phyloP scores from a whole-genome alignment of 2,329 filamentous ascomycete species.

The Hymenoscyphus salicellus region DNA sequence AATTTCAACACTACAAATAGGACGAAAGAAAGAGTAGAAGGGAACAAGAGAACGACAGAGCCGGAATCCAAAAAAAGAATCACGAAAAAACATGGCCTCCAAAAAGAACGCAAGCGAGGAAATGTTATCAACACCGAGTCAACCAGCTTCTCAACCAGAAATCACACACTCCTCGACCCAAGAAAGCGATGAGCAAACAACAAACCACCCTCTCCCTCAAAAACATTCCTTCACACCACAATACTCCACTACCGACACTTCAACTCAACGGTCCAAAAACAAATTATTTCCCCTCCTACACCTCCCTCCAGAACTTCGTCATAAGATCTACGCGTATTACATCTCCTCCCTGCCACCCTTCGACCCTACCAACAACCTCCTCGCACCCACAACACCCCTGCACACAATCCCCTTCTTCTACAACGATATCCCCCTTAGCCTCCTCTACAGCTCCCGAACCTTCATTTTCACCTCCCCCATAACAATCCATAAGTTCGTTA shows the following conservation, averaged over 20 bases:
- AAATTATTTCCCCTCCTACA: background rate
- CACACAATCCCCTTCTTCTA: slow-evolving; percentile 1
- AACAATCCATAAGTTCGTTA: background rate
- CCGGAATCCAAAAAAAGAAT: background rate
- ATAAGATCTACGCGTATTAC: slow-evolving; percentile 15
- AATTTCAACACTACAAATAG: background rate
- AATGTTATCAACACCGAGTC: too few species aligned
- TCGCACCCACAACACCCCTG: background rate
- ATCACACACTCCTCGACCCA: background rate
- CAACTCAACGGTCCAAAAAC: background rate
- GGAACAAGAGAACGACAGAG: too few species aligned
- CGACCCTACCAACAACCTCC: background rate
- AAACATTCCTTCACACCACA: background rate
- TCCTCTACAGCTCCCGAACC: background rate
- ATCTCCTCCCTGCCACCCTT: slow-evolving; percentile 7
- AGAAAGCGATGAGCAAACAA: background rate
- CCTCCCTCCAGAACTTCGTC: slow-evolving; percentile 7
- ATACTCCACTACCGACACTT: background rate
- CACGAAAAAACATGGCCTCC: background rate
- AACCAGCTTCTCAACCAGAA: background rate
- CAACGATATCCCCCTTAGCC: background rate
- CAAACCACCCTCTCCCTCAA: background rate
- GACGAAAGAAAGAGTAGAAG: background rate
- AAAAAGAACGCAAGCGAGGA: too few species aligned
- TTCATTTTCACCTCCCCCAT: background rate